Evolutionary conservation across 257 asterid genomes (phyloP).

Genomic region (Cinchona pubescens): DNA sequence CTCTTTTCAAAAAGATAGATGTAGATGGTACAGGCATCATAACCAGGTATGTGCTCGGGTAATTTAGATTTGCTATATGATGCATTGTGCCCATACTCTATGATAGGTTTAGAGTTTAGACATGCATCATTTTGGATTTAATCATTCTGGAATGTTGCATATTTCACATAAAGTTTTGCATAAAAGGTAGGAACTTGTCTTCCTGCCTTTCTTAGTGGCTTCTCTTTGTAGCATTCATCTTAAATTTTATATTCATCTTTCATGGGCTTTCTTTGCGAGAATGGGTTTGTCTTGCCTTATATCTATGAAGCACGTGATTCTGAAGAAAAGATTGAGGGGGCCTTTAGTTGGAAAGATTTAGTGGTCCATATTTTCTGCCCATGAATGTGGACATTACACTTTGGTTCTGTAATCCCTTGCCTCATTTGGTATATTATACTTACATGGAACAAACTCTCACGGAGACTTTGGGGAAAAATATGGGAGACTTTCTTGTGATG

Average conservation of each 20-base stretch:
- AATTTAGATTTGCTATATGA: not conserved
- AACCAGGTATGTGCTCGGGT: conserved; percentile 57
- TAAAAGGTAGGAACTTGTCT: not conserved
- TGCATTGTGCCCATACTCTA: not conserved
- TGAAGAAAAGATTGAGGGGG: not conserved
- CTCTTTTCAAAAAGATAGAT: conserved; percentile 84
- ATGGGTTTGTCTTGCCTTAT: not conserved
- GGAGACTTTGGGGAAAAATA: not conserved
- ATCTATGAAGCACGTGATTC: not conserved
- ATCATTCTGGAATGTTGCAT: not conserved
- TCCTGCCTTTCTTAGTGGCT: not conserved
- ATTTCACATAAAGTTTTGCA: not conserved
- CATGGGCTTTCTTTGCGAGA: not conserved
- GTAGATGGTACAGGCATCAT: conserved; percentile 59
- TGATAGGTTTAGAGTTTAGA: not conserved
- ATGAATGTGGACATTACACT: not conserved
- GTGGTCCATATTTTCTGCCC: not conserved
- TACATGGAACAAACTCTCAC: not conserved
- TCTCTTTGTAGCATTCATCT: not conserved
- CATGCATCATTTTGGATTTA: not conserved
- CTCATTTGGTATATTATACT: not conserved
- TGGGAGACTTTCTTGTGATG: not conserved
- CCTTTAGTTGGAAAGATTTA: not conserved
- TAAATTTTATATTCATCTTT: not conserved
- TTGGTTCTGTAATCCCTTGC: not conserved